A percentile compares a stretch with the other conserved stretches of the same genome.
phyloP scores from a whole-genome alignment of 305 asterid genomes.

The Fraxinus ornus region DNA sequence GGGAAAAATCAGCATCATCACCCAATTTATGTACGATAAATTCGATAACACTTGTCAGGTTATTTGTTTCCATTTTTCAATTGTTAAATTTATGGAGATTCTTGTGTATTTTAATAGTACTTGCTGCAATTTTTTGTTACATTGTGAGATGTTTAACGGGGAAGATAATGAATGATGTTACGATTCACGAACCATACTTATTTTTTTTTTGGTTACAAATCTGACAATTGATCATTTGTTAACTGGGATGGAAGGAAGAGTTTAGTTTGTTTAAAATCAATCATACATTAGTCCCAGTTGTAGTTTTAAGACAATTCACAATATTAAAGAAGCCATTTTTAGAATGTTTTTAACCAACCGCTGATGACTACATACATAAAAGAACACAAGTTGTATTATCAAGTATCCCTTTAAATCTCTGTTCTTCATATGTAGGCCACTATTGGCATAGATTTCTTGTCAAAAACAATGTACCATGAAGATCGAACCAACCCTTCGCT shows the following conservation, averaged over 20 bases:
- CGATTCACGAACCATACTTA: background rate
- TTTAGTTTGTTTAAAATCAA: background rate
- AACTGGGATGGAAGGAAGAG: background rate
- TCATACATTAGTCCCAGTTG: too few relatives aligned
- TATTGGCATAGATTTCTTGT: conserved; percentile 71
- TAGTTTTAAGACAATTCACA: too few relatives aligned
- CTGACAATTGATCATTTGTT: background rate
- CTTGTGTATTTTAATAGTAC: background rate
- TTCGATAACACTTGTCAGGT: conserved; percentile 93
- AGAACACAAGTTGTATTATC: too few relatives aligned
- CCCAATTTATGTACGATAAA: conserved; percentile 89
- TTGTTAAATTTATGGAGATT: background rate
- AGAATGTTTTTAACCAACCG: too few relatives aligned
- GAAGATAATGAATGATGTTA: background rate
- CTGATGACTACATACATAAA: too few relatives aligned
- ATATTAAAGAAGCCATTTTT: too few relatives aligned
- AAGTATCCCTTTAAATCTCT: too few relatives aligned
- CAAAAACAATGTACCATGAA: conserved; percentile 76
- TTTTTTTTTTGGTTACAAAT: background rate
- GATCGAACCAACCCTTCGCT: conserved; percentile 60
- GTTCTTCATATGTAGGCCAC: conserved; percentile 42
- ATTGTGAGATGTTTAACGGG: background rate
- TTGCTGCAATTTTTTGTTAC: background rate
- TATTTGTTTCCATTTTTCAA: background rate
- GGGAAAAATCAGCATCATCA: conserved; percentile 90